Evolutionary conservation across 2,329 filamentous ascomycete genomes (phyloP), one percentile per base, ranked within the genome.

Genomic region (Monilinia laxa): DNA sequence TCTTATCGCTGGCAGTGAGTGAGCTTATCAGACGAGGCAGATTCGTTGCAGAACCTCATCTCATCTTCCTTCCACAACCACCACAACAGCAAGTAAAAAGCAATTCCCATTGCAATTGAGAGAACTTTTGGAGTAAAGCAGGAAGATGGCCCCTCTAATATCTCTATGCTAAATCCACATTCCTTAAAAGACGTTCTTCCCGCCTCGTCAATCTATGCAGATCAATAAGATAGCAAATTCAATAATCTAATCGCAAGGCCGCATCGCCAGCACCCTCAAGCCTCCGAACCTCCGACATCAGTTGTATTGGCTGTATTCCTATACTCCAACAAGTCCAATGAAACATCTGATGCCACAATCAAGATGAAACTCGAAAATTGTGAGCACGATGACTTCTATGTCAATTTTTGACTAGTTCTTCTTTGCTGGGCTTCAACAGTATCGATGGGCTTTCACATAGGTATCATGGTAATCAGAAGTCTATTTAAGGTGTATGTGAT

Each of bases 11-110:
- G 45, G 45, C 47, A 49, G 54, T 60, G 45, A 58, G n/a, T 49
- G 42, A 52, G 63, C 63, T 65, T 65, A 65, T 65, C 63, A 60
- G 40, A 42, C 53, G 62, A 65, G 53, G 45, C 31, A 31, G 58
- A 38, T 51, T 52, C 10, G 23, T 58, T n/a, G 25, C 58, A 51
- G 9, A 60, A 51, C 58, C 58, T 62, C 31, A 31, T 52, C 31
- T 35, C 31, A 35, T 35, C 31, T 35, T 35, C 7, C 31, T 51
- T 51, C n/a, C 18, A 16, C 38, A 16, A 38, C 45, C 28, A 38
- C 38, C 28, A 23, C 49, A 12, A 18, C 31, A 51, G 45, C 45
- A 35, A 51, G 25, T 49, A 7, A 56, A 38, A 51, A 38, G n/a
- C n/a, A 62, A 38, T 31, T 25, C 14, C 16, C 3, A 25, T 51